Evolutionary conservation across 345 rosid genomes (phyloP).

Genomic region (Salix purpurea): DNA sequence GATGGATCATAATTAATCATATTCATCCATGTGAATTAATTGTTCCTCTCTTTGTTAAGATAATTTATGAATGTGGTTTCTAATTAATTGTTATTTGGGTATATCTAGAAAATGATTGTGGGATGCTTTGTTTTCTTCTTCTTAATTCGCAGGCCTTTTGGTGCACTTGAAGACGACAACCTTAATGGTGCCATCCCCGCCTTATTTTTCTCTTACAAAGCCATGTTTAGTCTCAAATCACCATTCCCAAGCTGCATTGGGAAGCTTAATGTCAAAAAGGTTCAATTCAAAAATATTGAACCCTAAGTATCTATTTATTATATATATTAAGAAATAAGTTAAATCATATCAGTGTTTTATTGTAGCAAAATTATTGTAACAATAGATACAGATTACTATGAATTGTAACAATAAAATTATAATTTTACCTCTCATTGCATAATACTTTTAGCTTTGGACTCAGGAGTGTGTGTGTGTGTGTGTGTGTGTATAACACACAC

Average conservation of each 20-base stretch:
- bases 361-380: too few species aligned
- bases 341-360: too few species aligned
- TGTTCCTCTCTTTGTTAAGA: background rate
- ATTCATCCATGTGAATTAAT: background rate
- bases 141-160: constrained; percentile 22
- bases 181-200: background rate
- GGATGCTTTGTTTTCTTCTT: too few species aligned
- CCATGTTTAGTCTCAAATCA: constrained; percentile 2
- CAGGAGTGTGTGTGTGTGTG: too few species aligned
- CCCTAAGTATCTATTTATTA: background rate
- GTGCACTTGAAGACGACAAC: constrained; percentile 12
- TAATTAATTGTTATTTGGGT: background rate
- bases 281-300: background rate
- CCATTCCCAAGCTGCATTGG: background rate
- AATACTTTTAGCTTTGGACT: too few species aligned
- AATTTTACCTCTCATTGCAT: too few species aligned
- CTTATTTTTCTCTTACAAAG: constrained; percentile 1
- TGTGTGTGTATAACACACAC: too few species aligned
- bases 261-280: background rate
- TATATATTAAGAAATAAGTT: too few species aligned
- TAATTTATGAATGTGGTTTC: background rate
- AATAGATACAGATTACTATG: too few species aligned
- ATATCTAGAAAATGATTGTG: background rate
- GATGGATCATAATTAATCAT: background rate
- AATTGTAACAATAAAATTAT: too few species aligned